Base-by-base conservation (phyloP, 805 yeast species). In the Lipomyces yamadae region DNA sequence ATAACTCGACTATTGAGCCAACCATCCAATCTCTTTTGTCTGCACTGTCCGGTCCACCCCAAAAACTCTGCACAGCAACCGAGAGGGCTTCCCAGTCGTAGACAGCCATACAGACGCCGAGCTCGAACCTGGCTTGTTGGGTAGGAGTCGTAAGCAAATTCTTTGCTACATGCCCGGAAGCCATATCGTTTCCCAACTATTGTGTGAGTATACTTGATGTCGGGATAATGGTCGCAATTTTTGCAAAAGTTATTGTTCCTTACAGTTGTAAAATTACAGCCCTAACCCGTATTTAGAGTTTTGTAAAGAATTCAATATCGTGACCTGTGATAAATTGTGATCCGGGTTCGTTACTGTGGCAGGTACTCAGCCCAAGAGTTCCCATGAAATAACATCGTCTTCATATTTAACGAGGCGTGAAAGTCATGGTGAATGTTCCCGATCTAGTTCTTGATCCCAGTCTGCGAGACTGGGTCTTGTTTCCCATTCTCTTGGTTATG, bases 1-100 rank as follows among this genome's bases (percentile, higher is more conserved):
- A 95, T 62, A 92, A 81, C 45, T 92, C 98, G 35, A 92, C 84
- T 2, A 94, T 85, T 13, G 91, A 80, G 3, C 91, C 96, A 3
- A 91, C 86, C 70, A 94, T 84, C 99, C 99, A 95, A 76, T 95
- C 99, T 75, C 99, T 84, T 77, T 95, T 95, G 50, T 91, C 98
- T 0, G 84, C 86, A 13, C 96, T 88, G 45, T 91, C 90, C 13
- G 97, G 87, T 0, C 99, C 99, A 67, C 99, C 99, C 98, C 99
- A 95, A 37, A 83, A 81, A 76, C 91, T 92, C 4, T 86, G 96
- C 8, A 95, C 98, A 0, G 99, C 99, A 0, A 90, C 89, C 58
- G 85, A 83, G 61, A 95, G 80, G 32, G 90, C 92, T 67, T 92
- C 95, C 99, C 99, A 95, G 66, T 84, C 83, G 77, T 93, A 86